Evolutionary conservation across 1,284 basidiomycete species (phyloP).

Genomic region (Termitomyces sp.): DNA sequence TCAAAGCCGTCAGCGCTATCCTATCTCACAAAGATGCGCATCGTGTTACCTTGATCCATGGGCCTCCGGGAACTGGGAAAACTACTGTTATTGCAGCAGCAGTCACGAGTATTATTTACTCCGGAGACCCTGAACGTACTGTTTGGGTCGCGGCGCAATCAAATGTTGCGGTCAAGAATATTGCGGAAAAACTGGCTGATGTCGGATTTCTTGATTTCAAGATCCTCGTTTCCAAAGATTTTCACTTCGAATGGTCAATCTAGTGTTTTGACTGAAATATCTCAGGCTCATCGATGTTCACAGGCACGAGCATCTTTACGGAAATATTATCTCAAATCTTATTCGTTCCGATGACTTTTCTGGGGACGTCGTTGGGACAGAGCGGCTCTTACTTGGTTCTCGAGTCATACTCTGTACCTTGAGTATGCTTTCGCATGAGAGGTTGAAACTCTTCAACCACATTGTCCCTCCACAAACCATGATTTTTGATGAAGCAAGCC

Average conservation of each 20-base stretch:
- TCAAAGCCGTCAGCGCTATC: conserved; percentile 34
- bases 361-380: conserved; percentile 26
- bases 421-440: conserved; percentile 56
- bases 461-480: conserved; percentile 32
- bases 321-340: conserved; percentile 34
- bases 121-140: conserved; percentile 16
- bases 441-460: conserved; percentile 27
- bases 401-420: conserved; percentile 66
- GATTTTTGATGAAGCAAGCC: conserved; percentile 61
- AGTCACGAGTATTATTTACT: conserved; percentile 30
- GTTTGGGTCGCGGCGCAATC: conserved; percentile 62
- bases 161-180: conserved; percentile 51
- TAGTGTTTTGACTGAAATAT: not conserved
- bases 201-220: conserved; percentile 39
- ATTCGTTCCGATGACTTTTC: conserved; percentile 50
- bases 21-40: conserved; percentile 27
- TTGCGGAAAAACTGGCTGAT: conserved; percentile 47
- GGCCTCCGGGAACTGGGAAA: conserved; percentile 46
- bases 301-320: conserved; percentile 75
- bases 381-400: conserved; percentile 30
- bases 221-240: conserved; percentile 49
- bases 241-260: conserved; percentile 53
- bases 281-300: not conserved
- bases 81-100: conserved; percentile 52
- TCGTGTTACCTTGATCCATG: conserved; percentile 29